phyloP scores from a whole-genome alignment of 2,329 filamentous ascomycete species.

The Zasmidium citrigriseum region DNA sequence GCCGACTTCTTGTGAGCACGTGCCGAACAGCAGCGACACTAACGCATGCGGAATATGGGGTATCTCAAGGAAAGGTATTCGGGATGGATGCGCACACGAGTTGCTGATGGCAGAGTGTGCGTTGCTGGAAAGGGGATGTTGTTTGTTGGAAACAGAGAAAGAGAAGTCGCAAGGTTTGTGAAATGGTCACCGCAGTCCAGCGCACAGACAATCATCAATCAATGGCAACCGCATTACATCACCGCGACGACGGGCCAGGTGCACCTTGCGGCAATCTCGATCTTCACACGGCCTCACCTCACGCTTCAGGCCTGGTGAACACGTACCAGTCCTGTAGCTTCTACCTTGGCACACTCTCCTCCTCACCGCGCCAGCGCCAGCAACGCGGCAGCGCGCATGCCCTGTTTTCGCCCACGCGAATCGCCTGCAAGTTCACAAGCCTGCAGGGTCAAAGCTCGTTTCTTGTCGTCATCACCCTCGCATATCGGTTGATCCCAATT shows the following conservation, averaged over 20 bases:
- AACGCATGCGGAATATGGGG: conserved; percentile 6
- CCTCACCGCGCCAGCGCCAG: neutral
- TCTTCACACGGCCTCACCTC: neutral
- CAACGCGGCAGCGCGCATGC: too few species aligned
- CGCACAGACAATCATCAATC: neutral
- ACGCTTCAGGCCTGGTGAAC: neutral
- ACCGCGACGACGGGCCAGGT: neutral
- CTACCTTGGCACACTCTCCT: too few species aligned
- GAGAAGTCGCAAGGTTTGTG: conserved; percentile 2
- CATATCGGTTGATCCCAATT: neutral
- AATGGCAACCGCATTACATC: neutral
- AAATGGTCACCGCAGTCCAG: neutral
- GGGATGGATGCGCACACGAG: neutral
- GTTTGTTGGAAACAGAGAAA: neutral
- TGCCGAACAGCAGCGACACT: conserved; percentile 4
- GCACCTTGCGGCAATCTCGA: neutral
- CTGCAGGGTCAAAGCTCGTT: neutral
- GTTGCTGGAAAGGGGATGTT: too few species aligned
- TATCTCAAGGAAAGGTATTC: conserved; percentile 1
- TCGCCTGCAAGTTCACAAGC: neutral
- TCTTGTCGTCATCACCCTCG: neutral
- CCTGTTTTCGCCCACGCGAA: conserved; percentile 7
- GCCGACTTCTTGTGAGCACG: conserved; percentile 2
- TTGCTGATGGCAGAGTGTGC: neutral
- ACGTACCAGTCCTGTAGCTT: too few species aligned